Evolutionary conservation across 768 basidiomycete genomes (phyloP).

Genomic region (Mycena leptocephala): DNA sequence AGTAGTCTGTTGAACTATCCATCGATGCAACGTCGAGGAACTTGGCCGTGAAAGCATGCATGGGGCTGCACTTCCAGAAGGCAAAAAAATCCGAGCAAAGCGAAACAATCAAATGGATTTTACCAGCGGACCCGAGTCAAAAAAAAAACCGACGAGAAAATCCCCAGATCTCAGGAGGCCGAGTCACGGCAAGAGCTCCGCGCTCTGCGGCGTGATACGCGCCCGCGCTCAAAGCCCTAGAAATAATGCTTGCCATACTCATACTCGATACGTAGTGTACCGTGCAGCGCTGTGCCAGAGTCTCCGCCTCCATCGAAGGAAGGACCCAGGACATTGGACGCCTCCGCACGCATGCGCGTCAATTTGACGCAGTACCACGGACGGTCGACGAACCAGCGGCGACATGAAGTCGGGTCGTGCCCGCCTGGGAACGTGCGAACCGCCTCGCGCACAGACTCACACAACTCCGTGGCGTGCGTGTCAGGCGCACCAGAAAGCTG

Average conservation of each 20-base stretch:
- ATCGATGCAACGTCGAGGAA: too few species aligned
- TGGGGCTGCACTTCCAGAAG: too few species aligned
- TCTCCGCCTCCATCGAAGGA: background rate
- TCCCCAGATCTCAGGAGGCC: too few species aligned
- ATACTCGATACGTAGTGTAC: conserved; percentile 19
- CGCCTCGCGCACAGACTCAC: background rate
- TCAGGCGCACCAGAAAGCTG: conserved; percentile 11
- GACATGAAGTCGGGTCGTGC: conserved; percentile 33
- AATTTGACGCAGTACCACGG: conserved; percentile 30
- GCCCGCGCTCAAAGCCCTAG: conserved; percentile 25
- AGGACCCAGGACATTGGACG: too few species aligned
- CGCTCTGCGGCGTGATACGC: conserved; percentile 3
- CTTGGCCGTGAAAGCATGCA: too few species aligned
- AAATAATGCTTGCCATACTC: conserved; percentile 30
- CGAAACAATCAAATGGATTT: too few species aligned
- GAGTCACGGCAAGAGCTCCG: too few species aligned
- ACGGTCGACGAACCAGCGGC: conserved; percentile 25
- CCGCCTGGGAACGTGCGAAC: conserved; percentile 7
- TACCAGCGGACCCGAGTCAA: too few species aligned
- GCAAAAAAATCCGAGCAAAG: too few species aligned
- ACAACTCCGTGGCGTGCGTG: background rate
- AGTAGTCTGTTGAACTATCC: too few species aligned
- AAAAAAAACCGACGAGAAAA: too few species aligned
- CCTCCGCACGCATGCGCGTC: too few species aligned
- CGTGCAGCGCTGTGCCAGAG: background rate